Base-by-base conservation (phyloP, 1,284 basidiomycete genomes). In the Marasmius tenuissimus region DNA sequence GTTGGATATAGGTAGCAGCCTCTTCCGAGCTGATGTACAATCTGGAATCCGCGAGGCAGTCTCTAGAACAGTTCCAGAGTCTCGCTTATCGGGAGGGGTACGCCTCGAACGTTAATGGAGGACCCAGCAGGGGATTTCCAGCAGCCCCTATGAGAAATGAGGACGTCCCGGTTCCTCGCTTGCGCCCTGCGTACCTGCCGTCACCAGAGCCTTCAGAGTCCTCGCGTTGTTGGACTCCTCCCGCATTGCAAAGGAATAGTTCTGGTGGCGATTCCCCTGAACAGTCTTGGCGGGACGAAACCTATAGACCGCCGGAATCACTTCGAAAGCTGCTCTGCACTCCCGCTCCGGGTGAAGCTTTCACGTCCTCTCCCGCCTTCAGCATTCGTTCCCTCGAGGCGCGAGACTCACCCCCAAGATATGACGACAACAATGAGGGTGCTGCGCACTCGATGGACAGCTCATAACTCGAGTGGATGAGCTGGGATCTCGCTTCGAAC, bases 11-110 rank as follows among this genome's bases (percentile, higher is more conserved):
- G 66, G 85, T 85, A 76, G 76, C 20, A 73, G 81, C 81, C 14
- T 83, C 84, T 10, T 72, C 79, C 52, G 81, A 85, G 55, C 73
- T 86, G 34, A 75, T 84, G 76, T 77, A 81, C 37, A 75, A 78
- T 60, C 76, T 87, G 49, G 72, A 76, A 8, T 70, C 76, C 34
- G 78, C 82, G 2, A 76, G 78, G 4, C 72, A 75, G 16, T 81
- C 84, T 27, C 70, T 87, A 45, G 70, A 76, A 42, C 81, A 76
- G 58, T 83, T 80, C 65, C 81, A 81, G 66, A 74, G 74, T 49
- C 61, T 80, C 37, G 73, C 73, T 1, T 76, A 77, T 63, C 66
- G 74, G 14, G 67, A 70, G 42, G 66, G n/a, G 27, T 27, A 27
- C 27, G 27, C 27, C 27, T 27, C 27, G 27, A 27, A 27, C 27